These are phyloP conservation scores for Babesia caballi DNA, from an alignment of 169 alveolate species.

Conservation along the genomic window DNA sequence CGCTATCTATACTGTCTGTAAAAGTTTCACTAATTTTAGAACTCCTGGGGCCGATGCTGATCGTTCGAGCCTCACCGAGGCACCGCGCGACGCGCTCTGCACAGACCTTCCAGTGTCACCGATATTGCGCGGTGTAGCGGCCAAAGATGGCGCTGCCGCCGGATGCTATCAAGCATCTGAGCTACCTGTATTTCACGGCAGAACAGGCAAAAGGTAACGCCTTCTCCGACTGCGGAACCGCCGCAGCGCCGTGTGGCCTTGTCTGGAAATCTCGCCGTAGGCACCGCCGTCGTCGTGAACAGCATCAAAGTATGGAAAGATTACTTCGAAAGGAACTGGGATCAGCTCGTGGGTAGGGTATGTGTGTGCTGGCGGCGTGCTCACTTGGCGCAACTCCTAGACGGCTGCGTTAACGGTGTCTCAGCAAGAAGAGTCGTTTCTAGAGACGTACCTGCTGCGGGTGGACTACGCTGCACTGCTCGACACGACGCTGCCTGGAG, in stretches of 20 bases:
- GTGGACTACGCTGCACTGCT: conserved; percentile 20
- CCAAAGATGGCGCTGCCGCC: not conserved
- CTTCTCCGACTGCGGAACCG: not conserved
- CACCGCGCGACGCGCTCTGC: not conserved
- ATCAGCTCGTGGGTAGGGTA: conserved; percentile 4
- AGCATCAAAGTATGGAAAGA: conserved; percentile 1
- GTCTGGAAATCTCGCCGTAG: not conserved
- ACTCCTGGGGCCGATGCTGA: too few species aligned
- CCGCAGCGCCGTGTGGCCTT: not conserved
- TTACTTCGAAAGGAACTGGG: conserved; percentile 25
- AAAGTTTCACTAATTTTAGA: too few species aligned
- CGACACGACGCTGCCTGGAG: conserved; percentile 8
- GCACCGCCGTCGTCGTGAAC: not conserved
- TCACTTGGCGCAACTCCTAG: not conserved
- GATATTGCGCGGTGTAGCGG: not conserved
- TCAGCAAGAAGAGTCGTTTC: conserved; percentile 16
- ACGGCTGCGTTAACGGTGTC: not conserved
- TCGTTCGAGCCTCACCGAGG: not conserved
- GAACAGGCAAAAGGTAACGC: not conserved
- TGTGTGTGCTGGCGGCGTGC: not conserved
- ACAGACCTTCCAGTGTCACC: not conserved
- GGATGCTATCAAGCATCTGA: not conserved
- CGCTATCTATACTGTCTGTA: too few species aligned
- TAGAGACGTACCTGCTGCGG: conserved; percentile 11
- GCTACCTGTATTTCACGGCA: conserved; percentile 2